Evolutionary conservation across 768 basidiomycete genomes (phyloP).

Genomic region (Neoboletus magnificus): DNA sequence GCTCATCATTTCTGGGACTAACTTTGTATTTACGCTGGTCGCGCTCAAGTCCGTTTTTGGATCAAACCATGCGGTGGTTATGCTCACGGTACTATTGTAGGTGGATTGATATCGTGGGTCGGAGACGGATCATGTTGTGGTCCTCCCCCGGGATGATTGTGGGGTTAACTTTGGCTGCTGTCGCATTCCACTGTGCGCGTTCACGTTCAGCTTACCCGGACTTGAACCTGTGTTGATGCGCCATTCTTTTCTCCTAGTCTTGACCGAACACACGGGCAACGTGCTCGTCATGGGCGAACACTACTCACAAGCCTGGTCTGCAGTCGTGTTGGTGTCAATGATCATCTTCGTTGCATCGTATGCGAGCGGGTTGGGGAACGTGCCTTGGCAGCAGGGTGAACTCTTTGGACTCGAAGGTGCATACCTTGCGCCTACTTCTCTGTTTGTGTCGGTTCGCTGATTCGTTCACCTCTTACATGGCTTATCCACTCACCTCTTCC

Average conservation of each 20-base stretch:
- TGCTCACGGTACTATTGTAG: slow-evolving; percentile 5
- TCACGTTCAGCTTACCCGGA: background rate
- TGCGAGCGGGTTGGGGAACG: slow-evolving; percentile 73
- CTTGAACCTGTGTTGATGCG: background rate
- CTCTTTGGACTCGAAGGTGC: slow-evolving; percentile 47
- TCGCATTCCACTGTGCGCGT: slow-evolving; percentile 52
- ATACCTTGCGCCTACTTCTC: background rate
- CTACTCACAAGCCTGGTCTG: slow-evolving; percentile 62
- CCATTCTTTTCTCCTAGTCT: slow-evolving; percentile 33
- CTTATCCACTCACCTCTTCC: background rate
- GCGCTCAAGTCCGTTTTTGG: slow-evolving; percentile 51
- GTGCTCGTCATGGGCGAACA: slow-evolving; percentile 54
- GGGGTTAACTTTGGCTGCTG: slow-evolving; percentile 58
- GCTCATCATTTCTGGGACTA: slow-evolving; percentile 73
- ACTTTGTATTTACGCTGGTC: slow-evolving; percentile 74
- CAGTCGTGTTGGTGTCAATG: slow-evolving; percentile 74
- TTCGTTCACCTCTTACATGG: background rate
- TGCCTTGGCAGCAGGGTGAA: slow-evolving; percentile 88
- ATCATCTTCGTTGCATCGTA: slow-evolving; percentile 81
- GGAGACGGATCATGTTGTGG: slow-evolving; percentile 65
- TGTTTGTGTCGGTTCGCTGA: background rate
- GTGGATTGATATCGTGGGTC: slow-evolving; percentile 64
- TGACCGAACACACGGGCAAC: slow-evolving; percentile 61
- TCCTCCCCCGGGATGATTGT: slow-evolving; percentile 73
- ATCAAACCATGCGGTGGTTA: background rate